Conservation (phyloP, 176 grass and related monocot species). For the Chloris gayana region DNA sequence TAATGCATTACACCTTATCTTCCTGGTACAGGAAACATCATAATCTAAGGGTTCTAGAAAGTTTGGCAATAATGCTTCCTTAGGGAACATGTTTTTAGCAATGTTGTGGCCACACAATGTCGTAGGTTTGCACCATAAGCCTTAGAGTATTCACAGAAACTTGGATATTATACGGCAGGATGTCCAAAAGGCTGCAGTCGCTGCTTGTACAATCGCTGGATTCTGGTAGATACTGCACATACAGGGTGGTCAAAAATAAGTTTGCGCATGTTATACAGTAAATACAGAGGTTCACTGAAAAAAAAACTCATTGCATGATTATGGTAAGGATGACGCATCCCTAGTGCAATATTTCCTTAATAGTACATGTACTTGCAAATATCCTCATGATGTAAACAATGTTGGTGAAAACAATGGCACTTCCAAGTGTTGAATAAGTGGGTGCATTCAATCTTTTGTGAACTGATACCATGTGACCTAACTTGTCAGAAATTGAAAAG, state of each 20-base stretch:
- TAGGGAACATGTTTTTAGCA: not conserved
- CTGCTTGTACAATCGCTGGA: constrained; percentile 73
- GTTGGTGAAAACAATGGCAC: not conserved
- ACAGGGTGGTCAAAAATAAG: not conserved
- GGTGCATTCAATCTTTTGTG: not conserved
- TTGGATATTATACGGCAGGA: constrained; percentile 91
- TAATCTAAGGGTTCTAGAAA: not conserved
- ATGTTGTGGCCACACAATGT: not conserved
- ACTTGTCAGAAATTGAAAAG: not conserved
- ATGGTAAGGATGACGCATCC: not conserved
- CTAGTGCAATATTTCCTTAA: not conserved
- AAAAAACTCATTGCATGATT: not conserved
- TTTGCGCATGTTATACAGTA: not conserved
- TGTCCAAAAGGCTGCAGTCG: constrained; percentile 75
- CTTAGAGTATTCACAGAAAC: constrained; percentile 56
- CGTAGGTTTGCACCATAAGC: not conserved
- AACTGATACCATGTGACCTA: not conserved
- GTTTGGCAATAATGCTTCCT: constrained; percentile 4
- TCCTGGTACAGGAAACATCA: not conserved
- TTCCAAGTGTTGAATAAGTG: not conserved
- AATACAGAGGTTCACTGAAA: not conserved
- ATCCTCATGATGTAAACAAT: not conserved
- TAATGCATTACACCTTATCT: not conserved
- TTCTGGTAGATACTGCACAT: constrained; percentile 90
- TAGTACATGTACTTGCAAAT: not conserved